Percentiles rank a stretch among this genome's conserved stretches.
These are phyloP conservation scores for Tinospora cordifolia DNA, from an alignment of 164 flowering plant species.

Conservation along the genomic window DNA sequence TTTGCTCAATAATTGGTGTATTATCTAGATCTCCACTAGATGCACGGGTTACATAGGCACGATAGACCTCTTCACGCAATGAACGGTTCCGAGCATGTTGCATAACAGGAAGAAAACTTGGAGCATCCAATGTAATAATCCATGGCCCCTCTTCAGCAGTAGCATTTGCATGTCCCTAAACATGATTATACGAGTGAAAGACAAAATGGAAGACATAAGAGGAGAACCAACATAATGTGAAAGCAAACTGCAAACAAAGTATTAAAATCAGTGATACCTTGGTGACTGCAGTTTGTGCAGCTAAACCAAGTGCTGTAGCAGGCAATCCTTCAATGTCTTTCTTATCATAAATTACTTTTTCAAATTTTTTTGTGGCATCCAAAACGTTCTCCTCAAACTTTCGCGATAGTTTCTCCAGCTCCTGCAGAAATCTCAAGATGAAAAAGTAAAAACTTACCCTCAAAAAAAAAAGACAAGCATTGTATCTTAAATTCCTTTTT, in stretches of 20 bases:
- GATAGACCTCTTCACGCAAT: slow-evolving; percentile 83
- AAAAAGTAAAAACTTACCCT: slow-evolving; percentile 8
- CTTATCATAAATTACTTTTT: slow-evolving; percentile 72
- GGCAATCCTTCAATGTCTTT: slow-evolving; percentile 92
- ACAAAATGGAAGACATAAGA: background rate
- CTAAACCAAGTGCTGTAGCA: slow-evolving; percentile 73
- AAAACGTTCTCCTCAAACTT: slow-evolving; percentile 83
- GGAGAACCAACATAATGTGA: background rate
- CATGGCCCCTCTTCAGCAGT: slow-evolving; percentile 96
- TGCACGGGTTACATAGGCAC: slow-evolving; percentile 77
- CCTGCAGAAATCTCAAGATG: slow-evolving; percentile 36
- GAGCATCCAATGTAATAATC: slow-evolving; percentile 90
- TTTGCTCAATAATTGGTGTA: slow-evolving; percentile 68
- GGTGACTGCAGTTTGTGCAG: slow-evolving; percentile 85
- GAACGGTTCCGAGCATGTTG: slow-evolving; percentile 76
- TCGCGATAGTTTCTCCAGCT: slow-evolving; percentile 68
- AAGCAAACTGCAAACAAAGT: background rate
- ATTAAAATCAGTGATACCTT: slow-evolving; percentile 44
- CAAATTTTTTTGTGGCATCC: slow-evolving; percentile 95
- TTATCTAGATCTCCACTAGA: slow-evolving; percentile 88
- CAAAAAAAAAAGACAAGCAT: background rate
- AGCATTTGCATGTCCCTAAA: slow-evolving; percentile 84
- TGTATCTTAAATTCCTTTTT: background rate
- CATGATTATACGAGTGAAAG: background rate
- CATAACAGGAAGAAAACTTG: slow-evolving; percentile 85